These are phyloP conservation scores for Cladobotryum protrusum DNA, from an alignment of 2,329 filamentous ascomycete species.

Conservation along the genomic window DNA sequence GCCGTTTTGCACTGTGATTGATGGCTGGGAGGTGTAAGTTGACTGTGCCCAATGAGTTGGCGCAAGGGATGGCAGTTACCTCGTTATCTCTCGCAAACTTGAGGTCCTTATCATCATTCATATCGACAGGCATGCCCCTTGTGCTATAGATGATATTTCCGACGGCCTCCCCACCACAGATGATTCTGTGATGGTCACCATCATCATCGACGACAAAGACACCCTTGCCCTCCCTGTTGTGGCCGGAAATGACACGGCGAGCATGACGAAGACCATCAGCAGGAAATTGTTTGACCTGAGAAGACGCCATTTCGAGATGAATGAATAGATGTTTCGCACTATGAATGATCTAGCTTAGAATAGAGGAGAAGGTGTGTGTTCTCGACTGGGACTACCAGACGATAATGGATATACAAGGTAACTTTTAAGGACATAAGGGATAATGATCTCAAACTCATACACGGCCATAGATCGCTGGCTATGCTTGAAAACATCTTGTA, in stretches of 20 bases:
- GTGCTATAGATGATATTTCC: constrained; percentile 26
- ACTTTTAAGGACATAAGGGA: too few species aligned
- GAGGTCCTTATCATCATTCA: constrained; percentile 19
- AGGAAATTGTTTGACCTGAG: constrained; percentile 7
- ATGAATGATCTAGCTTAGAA: too few species aligned
- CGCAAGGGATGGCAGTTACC: not conserved
- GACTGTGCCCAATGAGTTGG: too few species aligned
- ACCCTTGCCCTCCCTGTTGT: constrained; percentile 17
- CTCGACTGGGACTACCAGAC: too few species aligned
- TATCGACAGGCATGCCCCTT: constrained; percentile 17
- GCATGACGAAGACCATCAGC: constrained; percentile 12
- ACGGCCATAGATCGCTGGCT: too few species aligned
- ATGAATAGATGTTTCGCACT: too few species aligned
- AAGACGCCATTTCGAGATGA: too few species aligned
- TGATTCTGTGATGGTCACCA: constrained; percentile 22
- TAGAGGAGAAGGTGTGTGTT: too few species aligned
- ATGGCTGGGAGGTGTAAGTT: not conserved
- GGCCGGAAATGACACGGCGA: constrained; percentile 13
- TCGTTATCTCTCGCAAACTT: constrained; percentile 13
- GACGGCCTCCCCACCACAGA: constrained; percentile 19
- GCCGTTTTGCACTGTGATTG: constrained; percentile 20
- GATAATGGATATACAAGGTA: too few species aligned
- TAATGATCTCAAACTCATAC: too few species aligned
- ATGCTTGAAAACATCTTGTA: too few species aligned
- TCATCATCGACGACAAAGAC: constrained; percentile 21